Evolutionary conservation across 2,329 filamentous ascomycete genomes (phyloP), one percentile per base, ranked within the genome.

Genomic region (Tetracladium maxilliforme): DNA sequence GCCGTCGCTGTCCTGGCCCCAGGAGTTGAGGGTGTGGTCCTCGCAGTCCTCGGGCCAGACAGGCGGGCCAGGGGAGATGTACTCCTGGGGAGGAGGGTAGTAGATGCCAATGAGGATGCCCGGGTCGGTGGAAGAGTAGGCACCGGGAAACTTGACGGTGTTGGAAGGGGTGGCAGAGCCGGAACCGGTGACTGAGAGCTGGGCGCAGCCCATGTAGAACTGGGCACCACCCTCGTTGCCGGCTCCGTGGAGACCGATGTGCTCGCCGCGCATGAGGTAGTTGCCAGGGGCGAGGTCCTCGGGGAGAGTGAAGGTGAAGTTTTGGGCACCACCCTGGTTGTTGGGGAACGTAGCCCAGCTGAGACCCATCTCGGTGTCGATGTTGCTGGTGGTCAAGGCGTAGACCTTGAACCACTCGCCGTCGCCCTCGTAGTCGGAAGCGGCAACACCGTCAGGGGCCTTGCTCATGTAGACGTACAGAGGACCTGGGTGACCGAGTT

Each of bases 331-430:
- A n/a, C n/a, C n/a, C n/a, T n/a, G n/a, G n/a, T n/a, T n/a, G n/a
- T n/a, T n/a, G n/a, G n/a, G n/a, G n/a, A n/a, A n/a, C n/a, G n/a
- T n/a, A n/a, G n/a, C n/a, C n/a, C n/a, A n/a, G n/a, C n/a, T n/a
- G n/a, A 39, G n/a, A n/a, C n/a, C n/a, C n/a, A n/a, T n/a, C n/a
- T n/a, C n/a, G n/a, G n/a, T 63, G 58, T 9, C 64, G 35, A 64
- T 71, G 8, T 57, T 61, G n/a, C 66, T 66, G 10, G 69, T 57
- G 23, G 71, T 66, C 6, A 61, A 66, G 39, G 70, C 58, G 35
- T 72, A 60, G 28, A 71, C 68, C 26, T 56, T 55, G 47, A 70
- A 71, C 1, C 54, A 58, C 17, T 50, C 40, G 7, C 64, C 64
- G 20, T 60, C 52, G 38, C 72, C 64, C 38, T 67, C 69, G 8